A percentile compares a stretch with the other conserved stretches of the same genome.
These are phyloP conservation scores for Aspergillus sclerotiicarbonarius DNA, from an alignment of 495 filamentous ascomycete species.

Conservation along the genomic window DNA sequence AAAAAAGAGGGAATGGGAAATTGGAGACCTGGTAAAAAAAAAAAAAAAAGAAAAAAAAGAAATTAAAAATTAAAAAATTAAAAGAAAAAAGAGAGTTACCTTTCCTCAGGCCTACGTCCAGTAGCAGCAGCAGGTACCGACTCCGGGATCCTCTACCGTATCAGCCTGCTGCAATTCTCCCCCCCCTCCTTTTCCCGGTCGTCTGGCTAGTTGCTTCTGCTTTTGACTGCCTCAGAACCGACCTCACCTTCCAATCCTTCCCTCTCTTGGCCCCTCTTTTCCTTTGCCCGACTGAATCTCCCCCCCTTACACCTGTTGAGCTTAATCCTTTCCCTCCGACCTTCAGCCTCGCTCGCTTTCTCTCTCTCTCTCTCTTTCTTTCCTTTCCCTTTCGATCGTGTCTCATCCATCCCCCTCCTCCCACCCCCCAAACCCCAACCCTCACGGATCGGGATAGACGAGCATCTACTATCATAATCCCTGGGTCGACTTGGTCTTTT, in stretches of 20 bases:
- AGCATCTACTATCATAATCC: not conserved
- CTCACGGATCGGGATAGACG: constrained; percentile 6
- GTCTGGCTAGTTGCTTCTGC: constrained; percentile 16
- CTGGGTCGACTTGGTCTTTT: not conserved
- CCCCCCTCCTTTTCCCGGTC: not conserved
- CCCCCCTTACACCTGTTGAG: constrained; percentile 16
- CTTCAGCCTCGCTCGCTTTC: constrained; percentile 9
- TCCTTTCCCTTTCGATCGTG: constrained; percentile 1
- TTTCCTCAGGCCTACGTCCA: too few relatives aligned
- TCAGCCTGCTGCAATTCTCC: too few relatives aligned
- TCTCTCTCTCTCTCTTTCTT: constrained; percentile 5
- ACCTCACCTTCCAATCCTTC: constrained; percentile 26
- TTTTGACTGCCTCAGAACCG: constrained; percentile 23
- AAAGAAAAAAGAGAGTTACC: too few relatives aligned
- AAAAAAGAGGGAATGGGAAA: constrained; percentile 5
- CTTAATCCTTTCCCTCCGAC: constrained; percentile 13
- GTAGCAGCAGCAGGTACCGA: too few relatives aligned
- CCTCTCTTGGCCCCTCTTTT: constrained; percentile 26
- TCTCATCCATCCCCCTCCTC: not conserved
- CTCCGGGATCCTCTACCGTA: too few relatives aligned
- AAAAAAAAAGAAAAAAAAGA: not conserved
- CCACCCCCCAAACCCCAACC: not conserved
- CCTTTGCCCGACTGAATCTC: constrained; percentile 10
- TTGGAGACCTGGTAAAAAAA: not conserved
- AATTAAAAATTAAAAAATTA: not conserved